Percentiles rank a stretch among this genome's conserved stretches.
phyloP scores from a whole-genome alignment of 2,329 filamentous ascomycete genomes.

The Periglandula ipomoeae region DNA sequence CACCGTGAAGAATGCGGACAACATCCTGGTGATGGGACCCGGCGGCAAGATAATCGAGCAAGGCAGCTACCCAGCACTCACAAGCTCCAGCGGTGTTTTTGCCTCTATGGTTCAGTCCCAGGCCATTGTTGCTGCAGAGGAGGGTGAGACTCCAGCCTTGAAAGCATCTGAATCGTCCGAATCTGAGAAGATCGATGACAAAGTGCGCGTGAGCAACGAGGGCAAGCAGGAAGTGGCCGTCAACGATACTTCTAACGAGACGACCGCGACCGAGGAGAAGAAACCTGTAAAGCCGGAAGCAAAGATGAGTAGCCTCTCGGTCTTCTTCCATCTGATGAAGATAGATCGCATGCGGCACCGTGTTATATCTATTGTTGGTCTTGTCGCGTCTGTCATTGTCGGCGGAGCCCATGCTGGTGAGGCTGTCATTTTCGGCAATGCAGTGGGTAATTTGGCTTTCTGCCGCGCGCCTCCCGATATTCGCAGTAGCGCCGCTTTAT shows the following conservation, averaged over 20 bases:
- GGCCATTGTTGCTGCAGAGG: not conserved
- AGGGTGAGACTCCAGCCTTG: not conserved
- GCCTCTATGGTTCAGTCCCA: not conserved
- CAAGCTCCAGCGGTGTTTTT: not conserved
- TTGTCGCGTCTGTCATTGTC: not conserved
- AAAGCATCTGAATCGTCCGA: not conserved
- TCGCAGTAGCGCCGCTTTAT: not conserved
- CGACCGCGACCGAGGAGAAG: not conserved
- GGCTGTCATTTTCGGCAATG: not conserved
- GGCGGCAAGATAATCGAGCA: not conserved
- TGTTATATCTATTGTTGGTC: not conserved
- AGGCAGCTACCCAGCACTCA: not conserved
- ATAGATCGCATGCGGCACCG: conserved; percentile 1
- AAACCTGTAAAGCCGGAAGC: conserved; percentile 20
- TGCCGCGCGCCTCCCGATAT: not conserved
- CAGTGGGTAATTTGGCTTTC: not conserved
- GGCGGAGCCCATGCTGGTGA: not conserved
- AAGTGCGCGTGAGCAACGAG: not conserved
- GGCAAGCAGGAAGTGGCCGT: not conserved
- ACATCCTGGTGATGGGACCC: conserved; percentile 25
- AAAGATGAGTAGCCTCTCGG: not conserved
- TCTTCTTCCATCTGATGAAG: conserved; percentile 1
- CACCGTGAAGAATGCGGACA: conserved; percentile 7
- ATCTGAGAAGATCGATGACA: not conserved
- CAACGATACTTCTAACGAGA: not conserved